Base-by-base conservation (phyloP, 2,329 filamentous ascomycete species). In the Calonectria fujianensis region DNA sequence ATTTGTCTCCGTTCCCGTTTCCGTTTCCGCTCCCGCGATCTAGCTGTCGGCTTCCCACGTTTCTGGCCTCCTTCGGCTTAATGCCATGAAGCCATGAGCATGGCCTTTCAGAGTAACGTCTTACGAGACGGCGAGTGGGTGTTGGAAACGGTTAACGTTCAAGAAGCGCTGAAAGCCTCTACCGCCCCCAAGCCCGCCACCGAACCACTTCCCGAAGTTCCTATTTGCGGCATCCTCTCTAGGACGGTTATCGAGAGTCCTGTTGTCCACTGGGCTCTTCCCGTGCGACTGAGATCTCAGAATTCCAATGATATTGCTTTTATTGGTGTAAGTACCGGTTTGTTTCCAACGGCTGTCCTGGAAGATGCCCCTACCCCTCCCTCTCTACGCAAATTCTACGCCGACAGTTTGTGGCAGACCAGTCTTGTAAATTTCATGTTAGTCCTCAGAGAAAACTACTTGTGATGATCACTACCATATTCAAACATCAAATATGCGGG, bases 291-390 rank as follows among this genome's bases (percentile, higher is more conserved):
- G 74, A 91, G 96, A 73, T 93, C 93, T 70, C 88, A 89, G 67
- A 85, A 89, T 54, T 88, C 92, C 74, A 96, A 97, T 79, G 96
- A 98, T 86, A 91, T 98, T 76, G 93, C 96, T 48, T 95, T 98
- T 80, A 90, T 99, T 72, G 95, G 96, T 69, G 93, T 94, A 88
- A 85, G 92, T 89, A 37, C 24, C 88, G 31, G 7, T 48, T 70
- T 68, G 20, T 37, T 73, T 31, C 41, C 32, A 8, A 39, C 14
- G 18, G 16, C 37, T 18, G 37, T 31, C 20, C 10, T 31, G 31
- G 16, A 50, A 35, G 16, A 59, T 61, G 24, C 39, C 35, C 18
- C n/a, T 65, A 32, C 39, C 39, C 41, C 27, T 18, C 48, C 50
- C 31, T 9, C 39, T 16, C 24, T 35, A 65, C 11, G 27, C 35